phyloP scores from a whole-genome alignment of 352 stramenopile genomes.

The Globisporangium middletonii region DNA sequence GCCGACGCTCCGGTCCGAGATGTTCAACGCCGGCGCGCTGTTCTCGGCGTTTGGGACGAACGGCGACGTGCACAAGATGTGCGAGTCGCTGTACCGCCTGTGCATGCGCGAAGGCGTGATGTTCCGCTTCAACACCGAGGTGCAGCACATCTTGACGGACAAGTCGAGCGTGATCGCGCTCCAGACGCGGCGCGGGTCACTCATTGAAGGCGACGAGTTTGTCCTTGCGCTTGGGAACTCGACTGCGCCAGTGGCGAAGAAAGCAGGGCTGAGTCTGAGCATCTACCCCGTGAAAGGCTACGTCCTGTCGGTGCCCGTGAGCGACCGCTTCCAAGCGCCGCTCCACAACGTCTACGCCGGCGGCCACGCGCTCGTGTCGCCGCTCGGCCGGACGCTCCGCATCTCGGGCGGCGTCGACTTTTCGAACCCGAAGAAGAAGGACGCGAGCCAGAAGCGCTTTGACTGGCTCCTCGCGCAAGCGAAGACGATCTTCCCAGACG shows the following conservation, averaged over 20 bases:
- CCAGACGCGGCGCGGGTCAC: conserved; percentile 67
- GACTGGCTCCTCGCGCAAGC: conserved; percentile 74
- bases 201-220: conserved; percentile 87
- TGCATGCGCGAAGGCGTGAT: conserved; percentile 82
- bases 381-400: conserved; percentile 59
- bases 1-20: conserved; percentile 42
- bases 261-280: conserved; percentile 64
- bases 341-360: conserved; percentile 82
- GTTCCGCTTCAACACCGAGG: conserved; percentile 85
- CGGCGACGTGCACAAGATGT: conserved; percentile 88
- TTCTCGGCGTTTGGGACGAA: conserved; percentile 81
- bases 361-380: conserved; percentile 68
- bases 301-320: conserved; percentile 77
- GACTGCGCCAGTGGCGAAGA: conserved; percentile 55
- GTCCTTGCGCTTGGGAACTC: conserved; percentile 79
- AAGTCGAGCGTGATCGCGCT: conserved; percentile 72
- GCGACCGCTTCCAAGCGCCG: conserved; percentile 49
- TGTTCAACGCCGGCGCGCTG: conserved; percentile 62
- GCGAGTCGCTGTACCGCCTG: conserved; percentile 68
- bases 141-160: conserved; percentile 75
- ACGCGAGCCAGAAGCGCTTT: conserved; percentile 56
- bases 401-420: conserved; percentile 84
- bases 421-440: conserved; percentile 55
- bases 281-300: conserved; percentile 86
- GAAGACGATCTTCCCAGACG: conserved; percentile 75